phyloP scores from a whole-genome alignment of 768 basidiomycete genomes.

The Leccinum subgranulosum region DNA sequence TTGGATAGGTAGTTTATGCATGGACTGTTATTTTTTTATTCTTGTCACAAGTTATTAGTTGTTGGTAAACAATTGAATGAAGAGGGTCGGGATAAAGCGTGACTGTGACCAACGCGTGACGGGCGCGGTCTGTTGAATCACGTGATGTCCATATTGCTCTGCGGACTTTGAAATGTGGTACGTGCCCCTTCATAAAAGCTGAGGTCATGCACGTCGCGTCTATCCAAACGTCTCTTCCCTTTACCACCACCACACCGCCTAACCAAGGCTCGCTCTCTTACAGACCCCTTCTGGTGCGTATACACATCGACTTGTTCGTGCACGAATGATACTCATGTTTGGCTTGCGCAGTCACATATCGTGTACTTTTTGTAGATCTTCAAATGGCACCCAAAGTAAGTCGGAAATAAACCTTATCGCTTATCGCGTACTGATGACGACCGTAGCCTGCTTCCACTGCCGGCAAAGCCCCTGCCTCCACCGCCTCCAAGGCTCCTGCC shows the following conservation, averaged over 20 bases:
- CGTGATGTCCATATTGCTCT: constrained; percentile 24
- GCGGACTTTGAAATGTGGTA: constrained; percentile 34
- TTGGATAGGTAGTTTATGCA: neutral
- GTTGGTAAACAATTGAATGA: too few relatives aligned
- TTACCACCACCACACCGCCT: constrained; percentile 30
- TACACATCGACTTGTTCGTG: neutral
- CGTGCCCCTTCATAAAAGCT: constrained; percentile 34
- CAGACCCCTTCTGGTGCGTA: constrained; percentile 25
- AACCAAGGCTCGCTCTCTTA: constrained; percentile 14
- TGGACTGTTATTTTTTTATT: neutral
- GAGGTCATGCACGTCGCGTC: constrained; percentile 27
- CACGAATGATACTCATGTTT: constrained; percentile 12
- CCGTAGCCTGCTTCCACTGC: constrained; percentile 41
- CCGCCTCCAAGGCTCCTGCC: constrained; percentile 58
- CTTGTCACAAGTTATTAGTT: neutral
- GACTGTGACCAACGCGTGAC: constrained; percentile 34
- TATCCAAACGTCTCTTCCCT: constrained; percentile 23
- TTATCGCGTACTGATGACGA: constrained; percentile 8
- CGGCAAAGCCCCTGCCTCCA: constrained; percentile 45
- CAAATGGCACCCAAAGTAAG: constrained; percentile 40
- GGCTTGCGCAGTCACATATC: constrained; percentile 23
- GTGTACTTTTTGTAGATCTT: constrained; percentile 31
- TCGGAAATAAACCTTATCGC: neutral
- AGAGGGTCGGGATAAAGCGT: constrained; percentile 11
- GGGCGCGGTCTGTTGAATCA: constrained; percentile 35